phyloP scores from a whole-genome alignment of 352 stramenopile genomes.

The Globisporangium viniferum region DNA sequence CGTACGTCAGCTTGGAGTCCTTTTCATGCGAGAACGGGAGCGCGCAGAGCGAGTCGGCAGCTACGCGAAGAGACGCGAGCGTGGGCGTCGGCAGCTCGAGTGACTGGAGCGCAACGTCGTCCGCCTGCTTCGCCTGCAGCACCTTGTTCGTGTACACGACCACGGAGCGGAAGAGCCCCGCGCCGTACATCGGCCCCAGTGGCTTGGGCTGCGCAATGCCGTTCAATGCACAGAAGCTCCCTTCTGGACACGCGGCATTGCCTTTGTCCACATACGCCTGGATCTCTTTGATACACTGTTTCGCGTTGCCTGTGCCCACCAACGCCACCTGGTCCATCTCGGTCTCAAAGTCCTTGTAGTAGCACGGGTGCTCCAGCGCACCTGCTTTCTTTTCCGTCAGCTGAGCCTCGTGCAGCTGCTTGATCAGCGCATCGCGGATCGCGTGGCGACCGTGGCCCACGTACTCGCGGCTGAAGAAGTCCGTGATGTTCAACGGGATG shows the following conservation, averaged over 20 bases:
- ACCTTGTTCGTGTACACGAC: constrained; percentile 30
- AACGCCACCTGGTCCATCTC: constrained; percentile 25
- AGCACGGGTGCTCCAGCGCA: constrained; percentile 46
- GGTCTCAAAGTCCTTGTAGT: constrained; percentile 24
- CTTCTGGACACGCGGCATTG: constrained; percentile 49
- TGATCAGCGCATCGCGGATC: constrained; percentile 24
- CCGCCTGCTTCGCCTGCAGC: constrained; percentile 21
- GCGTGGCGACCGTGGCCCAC: constrained; percentile 31
- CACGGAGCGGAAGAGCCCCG: constrained; percentile 27
- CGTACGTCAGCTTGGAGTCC: constrained; percentile 14
- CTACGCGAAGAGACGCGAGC: constrained; percentile 28
- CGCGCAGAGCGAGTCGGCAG: constrained; percentile 39
- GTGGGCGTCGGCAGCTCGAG: constrained; percentile 50
- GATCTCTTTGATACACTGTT: constrained; percentile 43
- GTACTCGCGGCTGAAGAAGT: constrained; percentile 65
- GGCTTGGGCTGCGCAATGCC: constrained; percentile 42
- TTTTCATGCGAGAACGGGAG: constrained; percentile 11
- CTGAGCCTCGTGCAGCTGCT: constrained; percentile 21
- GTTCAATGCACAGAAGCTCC: constrained; percentile 51
- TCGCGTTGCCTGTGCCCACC: constrained; percentile 37
- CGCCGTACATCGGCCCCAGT: constrained; percentile 46
- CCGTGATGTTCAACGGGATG: constrained; percentile 57
- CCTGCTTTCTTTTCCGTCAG: constrained; percentile 6
- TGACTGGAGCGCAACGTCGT: constrained; percentile 5
- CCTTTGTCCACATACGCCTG: constrained; percentile 35